Conservation (phyloP, 169 alveolate genomes). For the Eimeria zaria region DNA sequence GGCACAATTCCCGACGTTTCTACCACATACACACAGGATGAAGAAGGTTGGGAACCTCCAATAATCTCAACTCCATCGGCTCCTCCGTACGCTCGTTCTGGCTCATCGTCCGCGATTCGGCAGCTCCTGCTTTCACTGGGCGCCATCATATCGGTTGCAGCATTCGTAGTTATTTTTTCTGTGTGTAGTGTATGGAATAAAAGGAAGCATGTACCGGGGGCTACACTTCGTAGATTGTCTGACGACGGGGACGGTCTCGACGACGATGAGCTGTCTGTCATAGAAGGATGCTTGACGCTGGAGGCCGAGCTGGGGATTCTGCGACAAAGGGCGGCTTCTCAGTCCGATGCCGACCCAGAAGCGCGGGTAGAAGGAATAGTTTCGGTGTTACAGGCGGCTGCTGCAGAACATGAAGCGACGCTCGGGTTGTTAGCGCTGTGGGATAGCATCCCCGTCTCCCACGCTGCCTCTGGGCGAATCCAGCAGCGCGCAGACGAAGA, state of each 20-base stretch:
- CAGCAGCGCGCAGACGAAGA: not conserved
- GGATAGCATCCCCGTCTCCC: not conserved
- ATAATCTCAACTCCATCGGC: not conserved
- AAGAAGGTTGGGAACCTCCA: not conserved
- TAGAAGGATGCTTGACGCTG: not conserved
- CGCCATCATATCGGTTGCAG: not conserved
- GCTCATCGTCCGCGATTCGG: not conserved
- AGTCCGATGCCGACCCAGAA: not conserved
- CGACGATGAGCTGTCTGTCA: not conserved
- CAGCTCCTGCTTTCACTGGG: not conserved
- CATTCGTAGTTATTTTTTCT: not conserved
- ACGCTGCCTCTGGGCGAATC: not conserved
- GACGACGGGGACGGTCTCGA: not conserved
- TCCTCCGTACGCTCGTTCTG: not conserved
- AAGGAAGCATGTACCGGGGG: not conserved
- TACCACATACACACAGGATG: not conserved
- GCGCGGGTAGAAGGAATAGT: not conserved
- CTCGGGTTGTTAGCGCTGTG: not conserved
- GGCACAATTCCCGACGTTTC: not conserved
- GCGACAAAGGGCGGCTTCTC: not conserved
- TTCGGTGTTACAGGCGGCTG: not conserved
- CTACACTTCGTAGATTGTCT: constrained; percentile 19
- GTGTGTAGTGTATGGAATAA: not conserved
- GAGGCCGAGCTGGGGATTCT: constrained; percentile 2
- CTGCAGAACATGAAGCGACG: not conserved